Percentiles rank a stretch among this genome's conserved stretches.
Evolutionary conservation across 208 protist species (phyloP).

Genomic region (Sergeia podlipaevii): DNA sequence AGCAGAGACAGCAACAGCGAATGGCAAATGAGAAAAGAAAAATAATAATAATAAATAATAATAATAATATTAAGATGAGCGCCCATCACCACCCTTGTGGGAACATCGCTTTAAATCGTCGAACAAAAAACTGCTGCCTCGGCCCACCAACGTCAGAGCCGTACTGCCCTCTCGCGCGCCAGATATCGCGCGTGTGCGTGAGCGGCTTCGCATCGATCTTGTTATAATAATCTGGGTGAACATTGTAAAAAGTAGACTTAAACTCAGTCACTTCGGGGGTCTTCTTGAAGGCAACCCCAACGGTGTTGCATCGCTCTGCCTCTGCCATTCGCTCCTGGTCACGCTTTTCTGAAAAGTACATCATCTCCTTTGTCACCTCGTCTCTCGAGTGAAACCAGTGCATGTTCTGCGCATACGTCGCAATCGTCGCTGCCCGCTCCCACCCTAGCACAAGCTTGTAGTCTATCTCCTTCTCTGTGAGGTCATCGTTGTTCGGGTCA

Average conservation of each 20-base stretch:
- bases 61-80: neutral
- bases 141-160: conserved; percentile 82
- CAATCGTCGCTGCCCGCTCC: conserved; percentile 65
- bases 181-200: conserved; percentile 74
- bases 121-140: conserved; percentile 85
- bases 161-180: conserved; percentile 83
- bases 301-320: conserved; percentile 44
- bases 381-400: conserved; percentile 89
- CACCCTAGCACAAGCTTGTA: conserved; percentile 77
- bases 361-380: conserved; percentile 84
- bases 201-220: conserved; percentile 72
- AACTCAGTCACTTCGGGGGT: conserved; percentile 83
- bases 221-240: conserved; percentile 82
- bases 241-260: conserved; percentile 82
- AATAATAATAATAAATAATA: neutral
- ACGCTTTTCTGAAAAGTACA: conserved; percentile 67
- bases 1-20: neutral
- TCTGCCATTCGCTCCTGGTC: conserved; percentile 52
- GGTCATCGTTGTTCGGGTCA: conserved; percentile 41
- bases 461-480: conserved; percentile 69
- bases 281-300: conserved; percentile 44
- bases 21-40: neutral
- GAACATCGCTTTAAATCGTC: conserved; percentile 86
- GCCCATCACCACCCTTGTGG: conserved; percentile 74
- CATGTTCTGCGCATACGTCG: conserved; percentile 87